Evolutionary conservation across 345 rosid species (phyloP).

Genomic region (Salix dunnii): DNA sequence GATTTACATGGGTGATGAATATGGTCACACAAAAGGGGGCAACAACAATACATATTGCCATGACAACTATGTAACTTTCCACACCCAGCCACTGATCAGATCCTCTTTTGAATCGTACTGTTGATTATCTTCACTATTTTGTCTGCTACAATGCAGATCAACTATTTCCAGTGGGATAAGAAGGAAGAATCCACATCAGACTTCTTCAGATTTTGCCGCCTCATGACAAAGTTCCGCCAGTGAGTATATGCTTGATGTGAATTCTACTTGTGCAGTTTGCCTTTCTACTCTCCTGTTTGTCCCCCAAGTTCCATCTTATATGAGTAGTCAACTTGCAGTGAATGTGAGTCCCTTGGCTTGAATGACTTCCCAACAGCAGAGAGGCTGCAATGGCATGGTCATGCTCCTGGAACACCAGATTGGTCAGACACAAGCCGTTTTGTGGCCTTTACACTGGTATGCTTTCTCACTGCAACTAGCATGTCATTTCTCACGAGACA

Average conservation of each 20-base stretch:
- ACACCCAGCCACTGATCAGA: conserved; percentile 6
- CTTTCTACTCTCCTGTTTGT: background rate
- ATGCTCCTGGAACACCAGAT: conserved; percentile 63
- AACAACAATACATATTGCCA: conserved; percentile 96
- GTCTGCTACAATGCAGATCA: conserved; percentile 46
- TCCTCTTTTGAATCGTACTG: background rate
- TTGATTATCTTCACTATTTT: conserved; percentile 20
- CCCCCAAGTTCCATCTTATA: conserved; percentile 1
- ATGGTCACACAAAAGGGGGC: conserved; percentile 95
- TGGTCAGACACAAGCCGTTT: conserved; percentile 92
- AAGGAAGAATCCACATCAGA: conserved; percentile 76
- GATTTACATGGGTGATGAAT: conserved; percentile 96
- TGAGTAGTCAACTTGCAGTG: conserved; percentile 43
- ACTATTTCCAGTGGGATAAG: conserved; percentile 89
- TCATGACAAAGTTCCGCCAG: conserved; percentile 77
- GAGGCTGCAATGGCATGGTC: conserved; percentile 95
- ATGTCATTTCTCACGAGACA: background rate
- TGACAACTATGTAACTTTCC: conserved; percentile 69
- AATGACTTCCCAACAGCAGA: conserved; percentile 82
- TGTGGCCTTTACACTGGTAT: conserved; percentile 88
- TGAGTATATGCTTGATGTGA: conserved; percentile 30
- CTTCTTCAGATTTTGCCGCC: conserved; percentile 75
- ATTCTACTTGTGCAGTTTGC: background rate
- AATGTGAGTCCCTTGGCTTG: conserved; percentile 83
- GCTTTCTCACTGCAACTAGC: background rate